Percentiles rank a stretch among this genome's conserved stretches.
phyloP scores from a whole-genome alignment of 2,329 filamentous ascomycete genomes.

The Pyricularia pennisetigena region DNA sequence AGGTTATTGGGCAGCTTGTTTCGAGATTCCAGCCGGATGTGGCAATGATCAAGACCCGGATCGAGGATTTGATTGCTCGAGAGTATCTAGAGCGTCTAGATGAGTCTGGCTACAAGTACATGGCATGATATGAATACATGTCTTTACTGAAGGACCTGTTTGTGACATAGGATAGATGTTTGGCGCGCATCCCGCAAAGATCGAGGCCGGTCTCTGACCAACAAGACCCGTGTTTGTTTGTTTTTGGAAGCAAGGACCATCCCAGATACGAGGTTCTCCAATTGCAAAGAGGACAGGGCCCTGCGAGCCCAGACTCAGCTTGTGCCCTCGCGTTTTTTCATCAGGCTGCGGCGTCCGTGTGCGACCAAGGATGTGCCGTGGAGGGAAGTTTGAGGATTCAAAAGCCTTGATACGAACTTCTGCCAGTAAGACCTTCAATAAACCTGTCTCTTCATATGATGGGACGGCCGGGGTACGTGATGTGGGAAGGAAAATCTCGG shows the following conservation, averaged over 20 bases:
- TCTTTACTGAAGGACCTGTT: background rate
- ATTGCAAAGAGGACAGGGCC: background rate
- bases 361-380: background rate
- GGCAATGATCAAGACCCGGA: slow-evolving; percentile 69
- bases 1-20: slow-evolving; percentile 61
- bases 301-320: background rate
- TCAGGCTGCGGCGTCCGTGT: background rate
- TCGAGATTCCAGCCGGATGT: slow-evolving; percentile 68
- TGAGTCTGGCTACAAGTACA: slow-evolving; percentile 26
- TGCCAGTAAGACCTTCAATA: background rate
- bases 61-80: slow-evolving; percentile 65
- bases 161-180: background rate
- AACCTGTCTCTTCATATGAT: background rate
- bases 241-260: background rate
- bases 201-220: background rate
- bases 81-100: slow-evolving; percentile 73
- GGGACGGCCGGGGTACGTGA: background rate
- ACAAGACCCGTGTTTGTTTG: background rate
- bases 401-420: background rate
- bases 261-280: background rate
- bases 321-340: background rate
- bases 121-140: background rate
- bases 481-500: background rate
- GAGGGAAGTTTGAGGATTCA: background rate
- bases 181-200: background rate